Conservation (phyloP, 306 rosid species). For the Lablab purpureus region DNA sequence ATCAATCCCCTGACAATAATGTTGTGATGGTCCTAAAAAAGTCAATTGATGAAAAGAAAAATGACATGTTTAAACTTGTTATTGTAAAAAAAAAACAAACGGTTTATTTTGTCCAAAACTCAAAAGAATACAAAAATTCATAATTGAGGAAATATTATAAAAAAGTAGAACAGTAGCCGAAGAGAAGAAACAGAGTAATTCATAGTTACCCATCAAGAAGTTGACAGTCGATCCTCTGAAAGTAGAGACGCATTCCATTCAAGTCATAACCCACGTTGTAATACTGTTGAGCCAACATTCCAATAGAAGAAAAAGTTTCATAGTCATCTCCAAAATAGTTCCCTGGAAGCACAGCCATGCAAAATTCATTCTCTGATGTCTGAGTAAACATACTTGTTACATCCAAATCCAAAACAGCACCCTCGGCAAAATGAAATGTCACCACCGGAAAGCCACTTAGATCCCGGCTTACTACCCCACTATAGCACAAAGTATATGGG, state of each 20-base stretch:
- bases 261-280: conserved; percentile 40
- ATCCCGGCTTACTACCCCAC: conserved; percentile 13
- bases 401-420: conserved; percentile 12
- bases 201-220: conserved; percentile 31
- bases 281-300: conserved; percentile 31
- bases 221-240: conserved; percentile 35
- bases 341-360: conserved; percentile 41
- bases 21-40: background rate
- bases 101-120: background rate
- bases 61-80: background rate
- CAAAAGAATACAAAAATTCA: background rate
- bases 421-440: conserved; percentile 38
- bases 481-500: conserved; percentile 28
- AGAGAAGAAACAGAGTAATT: background rate
- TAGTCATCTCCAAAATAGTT: conserved; percentile 29
- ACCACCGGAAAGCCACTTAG: conserved; percentile 30
- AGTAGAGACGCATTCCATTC: background rate
- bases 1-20: background rate
- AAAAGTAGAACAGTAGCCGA: too few species aligned
- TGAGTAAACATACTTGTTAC: conserved; percentile 21
- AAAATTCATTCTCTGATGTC: conserved; percentile 18
- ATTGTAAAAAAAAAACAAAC: background rate
- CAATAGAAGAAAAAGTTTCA: conserved; percentile 37
- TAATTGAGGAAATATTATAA: background rate
- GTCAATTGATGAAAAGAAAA: background rate